These are phyloP conservation scores for Flagelloscypha sp. DNA, from an alignment of 768 basidiomycete species.

Conservation along the genomic window DNA sequence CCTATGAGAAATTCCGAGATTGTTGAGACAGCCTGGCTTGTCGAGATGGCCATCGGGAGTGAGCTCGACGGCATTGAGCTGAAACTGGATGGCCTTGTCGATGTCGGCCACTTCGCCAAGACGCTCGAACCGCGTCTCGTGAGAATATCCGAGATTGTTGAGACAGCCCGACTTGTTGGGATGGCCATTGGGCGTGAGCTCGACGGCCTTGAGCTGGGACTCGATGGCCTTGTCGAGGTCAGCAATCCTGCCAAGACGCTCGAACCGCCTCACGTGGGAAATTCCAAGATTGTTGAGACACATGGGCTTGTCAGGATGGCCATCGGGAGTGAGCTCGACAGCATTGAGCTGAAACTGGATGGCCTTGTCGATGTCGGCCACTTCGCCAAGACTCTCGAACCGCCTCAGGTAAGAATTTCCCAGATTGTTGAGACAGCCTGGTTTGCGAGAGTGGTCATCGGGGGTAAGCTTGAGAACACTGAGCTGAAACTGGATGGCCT, in stretches of 20 bases:
- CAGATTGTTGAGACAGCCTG: too few species aligned
- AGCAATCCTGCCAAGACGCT: conserved; percentile 12
- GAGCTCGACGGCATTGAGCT: neutral
- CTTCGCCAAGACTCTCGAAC: too few species aligned
- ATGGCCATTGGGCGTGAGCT: conserved; percentile 12
- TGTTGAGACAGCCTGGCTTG: neutral
- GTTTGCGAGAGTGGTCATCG: too few species aligned
- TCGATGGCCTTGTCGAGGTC: conserved; percentile 19
- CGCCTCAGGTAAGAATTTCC: too few species aligned
- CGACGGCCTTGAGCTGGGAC: conserved; percentile 7
- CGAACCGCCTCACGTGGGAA: conserved; percentile 15
- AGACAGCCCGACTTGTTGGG: conserved; percentile 10
- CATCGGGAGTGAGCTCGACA: conserved; percentile 7
- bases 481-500: too few species aligned
- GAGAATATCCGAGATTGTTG: conserved; percentile 13
- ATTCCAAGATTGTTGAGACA: conserved; percentile 14
- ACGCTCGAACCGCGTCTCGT: conserved; percentile 15
- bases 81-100: conserved; percentile 9
- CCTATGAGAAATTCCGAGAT: neutral
- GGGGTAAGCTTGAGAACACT: too few species aligned
- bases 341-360: conserved; percentile 7
- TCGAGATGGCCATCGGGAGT: conserved; percentile 1
- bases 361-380: too few species aligned
- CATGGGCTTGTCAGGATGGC: conserved; percentile 6
- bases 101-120: conserved; percentile 18